Evolutionary conservation across 2,329 filamentous ascomycete species (phyloP).

Genomic region (Penicillium freii): DNA sequence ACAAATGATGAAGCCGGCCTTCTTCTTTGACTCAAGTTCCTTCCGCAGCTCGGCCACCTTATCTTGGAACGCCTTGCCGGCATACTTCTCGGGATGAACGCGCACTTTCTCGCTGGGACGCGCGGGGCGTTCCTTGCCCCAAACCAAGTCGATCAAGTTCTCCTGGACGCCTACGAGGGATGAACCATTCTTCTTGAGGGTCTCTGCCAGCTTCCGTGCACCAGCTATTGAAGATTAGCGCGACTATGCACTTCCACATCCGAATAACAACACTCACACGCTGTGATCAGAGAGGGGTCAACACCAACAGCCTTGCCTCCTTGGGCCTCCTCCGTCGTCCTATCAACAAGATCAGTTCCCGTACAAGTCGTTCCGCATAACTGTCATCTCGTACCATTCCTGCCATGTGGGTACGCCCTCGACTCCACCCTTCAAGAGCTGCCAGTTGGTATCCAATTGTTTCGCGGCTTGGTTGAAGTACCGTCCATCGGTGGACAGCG

Average conservation of each 20-base stretch:
- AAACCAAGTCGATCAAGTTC: constrained; percentile 90
- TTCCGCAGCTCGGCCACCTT: constrained; percentile 88
- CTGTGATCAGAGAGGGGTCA: constrained; percentile 83
- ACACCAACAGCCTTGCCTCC: constrained; percentile 86
- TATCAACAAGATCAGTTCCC: constrained; percentile 28
- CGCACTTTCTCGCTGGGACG: constrained; percentile 74
- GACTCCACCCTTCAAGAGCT: constrained; percentile 84
- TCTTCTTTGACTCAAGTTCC: constrained; percentile 86
- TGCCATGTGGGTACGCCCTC: constrained; percentile 96
- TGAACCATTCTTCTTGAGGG: constrained; percentile 79
- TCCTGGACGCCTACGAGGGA: constrained; percentile 71
- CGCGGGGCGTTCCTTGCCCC: constrained; percentile 70
- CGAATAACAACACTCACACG: constrained; percentile 41
- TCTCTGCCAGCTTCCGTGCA: constrained; percentile 74
- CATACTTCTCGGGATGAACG: constrained; percentile 67
- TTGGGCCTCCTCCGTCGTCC: constrained; percentile 75
- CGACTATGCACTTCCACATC: neutral
- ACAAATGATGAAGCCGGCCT: constrained; percentile 79
- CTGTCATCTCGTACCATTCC: constrained; percentile 66
- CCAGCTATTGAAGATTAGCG: constrained; percentile 47
- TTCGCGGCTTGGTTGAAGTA: constrained; percentile 97
- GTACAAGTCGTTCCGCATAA: neutral
- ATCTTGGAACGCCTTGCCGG: constrained; percentile 76
- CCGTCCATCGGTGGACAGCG: constrained; percentile 88
- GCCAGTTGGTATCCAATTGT: constrained; percentile 90